Evolutionary conservation across 768 basidiomycete species (phyloP).

Genomic region (Glaciozyma martinii): DNA sequence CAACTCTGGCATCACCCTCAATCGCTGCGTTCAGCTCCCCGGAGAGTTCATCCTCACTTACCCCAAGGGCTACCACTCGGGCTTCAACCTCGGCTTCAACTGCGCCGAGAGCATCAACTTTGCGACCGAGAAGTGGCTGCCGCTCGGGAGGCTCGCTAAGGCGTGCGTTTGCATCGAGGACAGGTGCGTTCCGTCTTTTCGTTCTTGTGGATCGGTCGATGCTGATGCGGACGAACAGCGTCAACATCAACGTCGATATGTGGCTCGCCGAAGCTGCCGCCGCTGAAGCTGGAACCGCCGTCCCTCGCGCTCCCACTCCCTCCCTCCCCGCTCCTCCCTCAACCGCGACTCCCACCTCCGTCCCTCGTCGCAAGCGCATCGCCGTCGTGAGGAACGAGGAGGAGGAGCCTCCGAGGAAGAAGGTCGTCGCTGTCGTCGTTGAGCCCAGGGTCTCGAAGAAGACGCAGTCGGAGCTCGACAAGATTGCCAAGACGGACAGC

Average conservation of each 20-base stretch:
- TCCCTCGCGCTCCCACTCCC: slow-evolving; percentile 27
- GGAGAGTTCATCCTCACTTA: slow-evolving; percentile 97
- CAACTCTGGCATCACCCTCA: slow-evolving; percentile 63
- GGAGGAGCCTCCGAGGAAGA: background rate
- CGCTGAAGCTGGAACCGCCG: slow-evolving; percentile 50
- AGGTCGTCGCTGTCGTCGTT: background rate
- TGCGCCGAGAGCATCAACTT: slow-evolving; percentile 98
- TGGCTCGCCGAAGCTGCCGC: slow-evolving; percentile 59
- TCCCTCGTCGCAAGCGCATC: background rate
- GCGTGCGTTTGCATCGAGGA: slow-evolving; percentile 41
- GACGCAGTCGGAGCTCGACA: background rate
- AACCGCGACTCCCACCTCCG: background rate
- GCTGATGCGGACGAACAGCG: slow-evolving; percentile 52
- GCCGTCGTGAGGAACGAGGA: background rate
- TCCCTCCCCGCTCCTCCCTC: background rate
- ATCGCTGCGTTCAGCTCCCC: slow-evolving; percentile 82
- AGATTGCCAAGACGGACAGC: background rate
- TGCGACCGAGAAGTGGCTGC: slow-evolving; percentile 87
- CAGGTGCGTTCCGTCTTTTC: slow-evolving; percentile 37
- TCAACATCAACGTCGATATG: slow-evolving; percentile 85
- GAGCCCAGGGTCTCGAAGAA: background rate
- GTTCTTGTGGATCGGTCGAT: too few relatives aligned
- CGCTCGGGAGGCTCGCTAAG: slow-evolving; percentile 66
- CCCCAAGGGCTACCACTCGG: slow-evolving; percentile 90
- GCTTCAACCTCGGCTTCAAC: slow-evolving; percentile 92